These are phyloP conservation scores for Leccinum fallax DNA, from an alignment of 1,284 basidiomycete species.

Conservation along the genomic window DNA sequence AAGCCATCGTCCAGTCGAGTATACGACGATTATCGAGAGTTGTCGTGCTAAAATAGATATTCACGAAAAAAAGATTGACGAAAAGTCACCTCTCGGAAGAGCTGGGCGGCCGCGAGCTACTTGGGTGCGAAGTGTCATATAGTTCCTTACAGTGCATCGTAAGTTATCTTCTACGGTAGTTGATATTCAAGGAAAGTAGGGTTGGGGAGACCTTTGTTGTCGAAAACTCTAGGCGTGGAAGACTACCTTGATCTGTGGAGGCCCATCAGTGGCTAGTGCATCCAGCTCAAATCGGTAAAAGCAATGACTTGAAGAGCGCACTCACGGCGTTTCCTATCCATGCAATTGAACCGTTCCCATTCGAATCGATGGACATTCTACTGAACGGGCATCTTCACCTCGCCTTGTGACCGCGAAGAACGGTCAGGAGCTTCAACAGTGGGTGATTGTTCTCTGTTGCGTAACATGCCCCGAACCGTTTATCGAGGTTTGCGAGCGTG, in stretches of 20 bases:
- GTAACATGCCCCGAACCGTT: not conserved
- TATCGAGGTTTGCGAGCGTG: not conserved
- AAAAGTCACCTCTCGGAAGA: not conserved
- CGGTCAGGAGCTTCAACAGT: not conserved
- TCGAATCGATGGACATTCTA: not conserved
- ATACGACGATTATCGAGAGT: not conserved
- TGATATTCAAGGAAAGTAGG: not conserved
- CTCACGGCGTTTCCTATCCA: not conserved
- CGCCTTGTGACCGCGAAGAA: not conserved
- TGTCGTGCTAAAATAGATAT: not conserved
- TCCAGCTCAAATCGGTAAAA: not conserved
- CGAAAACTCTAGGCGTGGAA: not conserved
- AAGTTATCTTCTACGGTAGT: conserved; percentile 1
- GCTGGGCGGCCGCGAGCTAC: conserved; percentile 77
- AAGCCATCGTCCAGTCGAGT: no score
- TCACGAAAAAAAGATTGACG: not conserved
- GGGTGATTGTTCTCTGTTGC: not conserved
- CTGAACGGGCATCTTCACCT: not conserved
- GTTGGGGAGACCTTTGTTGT: not conserved
- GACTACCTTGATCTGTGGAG: conserved; percentile 1
- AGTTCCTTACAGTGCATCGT: conserved; percentile 49
- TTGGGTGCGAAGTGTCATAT: conserved; percentile 86
- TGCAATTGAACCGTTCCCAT: not conserved
- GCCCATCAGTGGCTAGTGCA: conserved; percentile 3
- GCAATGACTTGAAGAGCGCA: not conserved